Evolutionary conservation across 352 stramenopile species (phyloP).

Genomic region (Pythium brachiatum): DNA sequence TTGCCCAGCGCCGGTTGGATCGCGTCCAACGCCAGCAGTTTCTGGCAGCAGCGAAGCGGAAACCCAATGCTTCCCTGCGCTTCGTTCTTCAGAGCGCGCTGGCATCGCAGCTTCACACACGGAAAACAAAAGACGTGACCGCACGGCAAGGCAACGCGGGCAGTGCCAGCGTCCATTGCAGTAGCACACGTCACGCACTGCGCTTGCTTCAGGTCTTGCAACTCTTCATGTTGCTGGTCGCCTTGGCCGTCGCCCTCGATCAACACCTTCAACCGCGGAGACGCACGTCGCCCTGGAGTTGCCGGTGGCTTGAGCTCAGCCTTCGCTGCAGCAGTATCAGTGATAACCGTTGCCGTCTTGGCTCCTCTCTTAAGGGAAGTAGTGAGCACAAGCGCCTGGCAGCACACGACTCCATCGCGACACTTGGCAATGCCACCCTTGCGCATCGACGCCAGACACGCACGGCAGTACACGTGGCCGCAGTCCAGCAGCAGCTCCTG

Average conservation of each 20-base stretch:
- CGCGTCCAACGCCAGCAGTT: slow-evolving; percentile 34
- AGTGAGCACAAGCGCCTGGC: not conserved
- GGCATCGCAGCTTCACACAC: slow-evolving; percentile 34
- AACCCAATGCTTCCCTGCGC: slow-evolving; percentile 24
- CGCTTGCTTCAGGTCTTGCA: not conserved
- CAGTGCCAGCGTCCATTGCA: slow-evolving; percentile 4
- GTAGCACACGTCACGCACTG: slow-evolving; percentile 10
- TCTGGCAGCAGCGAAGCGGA: slow-evolving; percentile 39
- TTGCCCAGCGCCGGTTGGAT: slow-evolving; percentile 27
- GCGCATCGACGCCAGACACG: slow-evolving; percentile 1
- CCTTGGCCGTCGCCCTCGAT: not conserved
- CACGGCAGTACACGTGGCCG: slow-evolving; percentile 22
- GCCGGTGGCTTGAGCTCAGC: too few relatives aligned
- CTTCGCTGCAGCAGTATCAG: too few relatives aligned
- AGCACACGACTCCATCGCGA: slow-evolving; percentile 3
- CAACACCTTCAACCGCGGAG: not conserved
- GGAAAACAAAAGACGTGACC: slow-evolving; percentile 32
- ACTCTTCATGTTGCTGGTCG: not conserved
- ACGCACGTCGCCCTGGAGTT: not conserved
- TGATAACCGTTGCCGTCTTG: too few relatives aligned
- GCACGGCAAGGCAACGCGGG: slow-evolving; percentile 15
- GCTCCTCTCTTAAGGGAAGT: too few relatives aligned
- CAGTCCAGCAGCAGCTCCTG: slow-evolving; percentile 8
- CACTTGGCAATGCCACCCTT: not conserved
- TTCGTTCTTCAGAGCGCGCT: slow-evolving; percentile 27